Percentiles rank a stretch among this genome's conserved stretches.
Evolutionary conservation across 257 asterid species (phyloP).

Genomic region (Salvia splendens): DNA sequence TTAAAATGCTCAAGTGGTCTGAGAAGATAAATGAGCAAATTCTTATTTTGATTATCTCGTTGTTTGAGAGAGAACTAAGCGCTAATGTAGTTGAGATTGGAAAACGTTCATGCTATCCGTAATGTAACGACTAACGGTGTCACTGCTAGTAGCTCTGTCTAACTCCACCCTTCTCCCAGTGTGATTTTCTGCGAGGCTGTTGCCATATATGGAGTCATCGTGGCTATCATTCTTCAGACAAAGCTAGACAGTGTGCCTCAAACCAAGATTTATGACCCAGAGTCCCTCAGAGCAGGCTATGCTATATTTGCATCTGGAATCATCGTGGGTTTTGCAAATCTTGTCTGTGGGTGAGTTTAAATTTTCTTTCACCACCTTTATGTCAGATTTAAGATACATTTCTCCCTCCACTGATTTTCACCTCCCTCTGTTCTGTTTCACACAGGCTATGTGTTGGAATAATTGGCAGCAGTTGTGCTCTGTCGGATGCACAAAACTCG

Average conservation of each 20-base stretch:
- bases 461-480: conserved; percentile 98
- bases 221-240: conserved; percentile 98
- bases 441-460: conserved; percentile 91
- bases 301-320: conserved; percentile 98
- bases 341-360: conserved; percentile 87
- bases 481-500: conserved; percentile 98
- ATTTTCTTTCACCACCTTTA: background rate
- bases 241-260: conserved; percentile 90
- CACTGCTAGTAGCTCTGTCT: conserved; percentile 15
- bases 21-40: conserved; percentile 13
- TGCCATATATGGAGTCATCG: conserved; percentile 97
- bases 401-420: conserved; percentile 23
- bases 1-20: background rate
- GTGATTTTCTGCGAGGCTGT: conserved; percentile 99
- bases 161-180: conserved; percentile 47
- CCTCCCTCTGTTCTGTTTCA: conserved; percentile 1
- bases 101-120: background rate
- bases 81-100: conserved; percentile 15
- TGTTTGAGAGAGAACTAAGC: background rate
- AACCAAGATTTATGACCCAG: conserved; percentile 69
- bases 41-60: background rate
- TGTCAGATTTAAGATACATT: conserved; percentile 10
- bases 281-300: conserved; percentile 96
- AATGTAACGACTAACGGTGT: conserved; percentile 8
- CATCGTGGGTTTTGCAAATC: conserved; percentile 97